Percentiles rank a stretch among this genome's conserved stretches.
phyloP scores from a whole-genome alignment of 345 rosid species.

The Eucalyptus pauciflora region DNA sequence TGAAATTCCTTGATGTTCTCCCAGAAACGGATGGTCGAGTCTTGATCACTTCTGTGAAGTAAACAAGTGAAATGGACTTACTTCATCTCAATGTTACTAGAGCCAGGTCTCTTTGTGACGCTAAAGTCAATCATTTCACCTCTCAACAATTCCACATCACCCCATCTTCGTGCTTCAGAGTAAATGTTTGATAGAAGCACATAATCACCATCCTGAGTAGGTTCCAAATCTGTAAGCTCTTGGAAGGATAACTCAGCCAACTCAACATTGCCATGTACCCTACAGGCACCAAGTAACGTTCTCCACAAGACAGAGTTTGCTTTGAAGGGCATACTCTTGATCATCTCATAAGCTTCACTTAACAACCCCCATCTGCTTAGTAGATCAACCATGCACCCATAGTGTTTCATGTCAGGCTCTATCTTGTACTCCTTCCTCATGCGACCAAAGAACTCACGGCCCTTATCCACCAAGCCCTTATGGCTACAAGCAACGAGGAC shows the following conservation, averaged over 20 bases:
- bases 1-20: not conserved
- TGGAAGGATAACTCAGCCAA: conserved; percentile 5
- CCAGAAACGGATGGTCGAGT: not conserved
- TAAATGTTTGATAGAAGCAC: conserved; percentile 16
- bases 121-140: not conserved
- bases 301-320: conserved; percentile 26
- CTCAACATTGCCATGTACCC: conserved; percentile 7
- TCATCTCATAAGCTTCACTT: conserved; percentile 16
- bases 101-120: conserved; percentile 1
- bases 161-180: conserved; percentile 20
- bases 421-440: conserved; percentile 11
- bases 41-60: not conserved
- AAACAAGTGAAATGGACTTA: not conserved
- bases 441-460: conserved; percentile 6
- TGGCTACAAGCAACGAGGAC: conserved; percentile 33
- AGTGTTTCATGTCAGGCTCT: conserved; percentile 17
- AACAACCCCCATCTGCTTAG: conserved; percentile 20
- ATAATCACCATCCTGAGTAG: conserved; percentile 9
- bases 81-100: conserved; percentile 1
- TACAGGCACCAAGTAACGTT: conserved; percentile 26
- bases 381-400: conserved; percentile 29
- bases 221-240: conserved; percentile 1
- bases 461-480: conserved; percentile 27
- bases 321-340: conserved; percentile 13
- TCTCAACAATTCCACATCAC: conserved; percentile 11